Evolutionary conservation across 1,284 basidiomycete genomes (phyloP), one percentile per base, ranked within the genome.

Genomic region (Moniliophthora roreri): DNA sequence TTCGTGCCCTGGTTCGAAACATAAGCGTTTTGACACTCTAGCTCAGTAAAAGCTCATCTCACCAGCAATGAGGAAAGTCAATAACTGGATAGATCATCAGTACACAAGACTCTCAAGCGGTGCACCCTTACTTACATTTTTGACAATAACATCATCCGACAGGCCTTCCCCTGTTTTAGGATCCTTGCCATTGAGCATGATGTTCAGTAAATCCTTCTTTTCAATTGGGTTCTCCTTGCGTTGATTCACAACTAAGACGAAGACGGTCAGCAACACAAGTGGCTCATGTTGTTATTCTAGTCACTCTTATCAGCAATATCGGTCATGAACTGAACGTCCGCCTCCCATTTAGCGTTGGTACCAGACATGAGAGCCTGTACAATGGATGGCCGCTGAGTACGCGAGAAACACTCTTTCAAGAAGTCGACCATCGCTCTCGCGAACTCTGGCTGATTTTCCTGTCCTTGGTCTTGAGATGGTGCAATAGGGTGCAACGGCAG

Each of bases 121-220:
- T n/a, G 16, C n/a, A 13, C 26, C 13, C 13, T 2, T 15, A 32
- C 70, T 20, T 50, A 76, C 74, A 62, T 82, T 79, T 54, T 68
- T 63, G 4, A 71, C 66, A 39, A 80, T 79, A 39, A 70, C 74
- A 50, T 76, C 70, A 45, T 78, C 75, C 0, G 70, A 66, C 39
- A 81, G 62, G 3, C 65, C 60, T 57, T 74, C 60, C n/a, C 78
- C 77, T 0, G 76, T 80, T 62, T 75, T 71, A 3, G 71, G 67
- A 59, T 81, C 79, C 35, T 68, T 73, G 18, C 71, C 71, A 16
- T 69, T 57, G 50, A 81, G 56, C 78, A 81, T 80, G 41, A 66
- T 69, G 55, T 74, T 72, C 23, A 81, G 63, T 7, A 80, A 62
- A 59, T 81, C 79, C 20, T 72, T 70, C 56, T 72, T 70, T 3